Evolutionary conservation across 805 yeast genomes (phyloP), one percentile per base, ranked within the genome.

Genomic region (Pichia membranifaciens): DNA sequence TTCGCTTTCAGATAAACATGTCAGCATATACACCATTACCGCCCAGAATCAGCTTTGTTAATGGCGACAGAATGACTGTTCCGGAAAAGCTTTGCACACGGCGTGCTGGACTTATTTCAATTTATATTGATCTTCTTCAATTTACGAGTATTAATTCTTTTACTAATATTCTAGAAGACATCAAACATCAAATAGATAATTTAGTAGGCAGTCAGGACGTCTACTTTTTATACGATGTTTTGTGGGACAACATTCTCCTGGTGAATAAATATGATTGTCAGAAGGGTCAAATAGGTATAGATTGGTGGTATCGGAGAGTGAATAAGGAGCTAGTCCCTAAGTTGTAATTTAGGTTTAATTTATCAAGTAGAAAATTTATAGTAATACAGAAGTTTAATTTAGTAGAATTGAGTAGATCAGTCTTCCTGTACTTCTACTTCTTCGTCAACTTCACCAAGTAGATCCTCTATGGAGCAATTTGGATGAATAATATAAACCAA

Each of bases 381-480:
- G n/a, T n/a, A n/a, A n/a, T n/a, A n/a, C n/a, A n/a, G n/a, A n/a
- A n/a, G n/a, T n/a, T n/a, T n/a, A n/a, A n/a, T n/a, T n/a, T n/a
- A n/a, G n/a, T n/a, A n/a, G n/a, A n/a, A n/a, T n/a, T n/a, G n/a
- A n/a, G n/a, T n/a, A 25, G 29, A 35, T 16, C 18, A 47, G 17
- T 42, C 55, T 37, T 53, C 51, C 16, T 54, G 51, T 16, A 36
- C 51, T 21, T 46, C 58, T 20, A 50, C 54, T 28, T 40, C 51
- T 44, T 44, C 29, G 10, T 46, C 45, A 23, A 46, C 17, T 34
- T 54, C 76, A 51, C 76, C 81, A 52, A 78, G 73, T 61, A 76
- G 74, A 55, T 86, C 95, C 54, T 82, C 73, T 49, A 85, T 78
- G 16, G 89, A 85, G 68, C 90, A 84, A 64, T 87, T 87, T 47